Percentiles rank a stretch among this genome's conserved stretches.
These are phyloP conservation scores for Malassezia equina DNA, from an alignment of 1,284 basidiomycete species.

Conservation along the genomic window DNA sequence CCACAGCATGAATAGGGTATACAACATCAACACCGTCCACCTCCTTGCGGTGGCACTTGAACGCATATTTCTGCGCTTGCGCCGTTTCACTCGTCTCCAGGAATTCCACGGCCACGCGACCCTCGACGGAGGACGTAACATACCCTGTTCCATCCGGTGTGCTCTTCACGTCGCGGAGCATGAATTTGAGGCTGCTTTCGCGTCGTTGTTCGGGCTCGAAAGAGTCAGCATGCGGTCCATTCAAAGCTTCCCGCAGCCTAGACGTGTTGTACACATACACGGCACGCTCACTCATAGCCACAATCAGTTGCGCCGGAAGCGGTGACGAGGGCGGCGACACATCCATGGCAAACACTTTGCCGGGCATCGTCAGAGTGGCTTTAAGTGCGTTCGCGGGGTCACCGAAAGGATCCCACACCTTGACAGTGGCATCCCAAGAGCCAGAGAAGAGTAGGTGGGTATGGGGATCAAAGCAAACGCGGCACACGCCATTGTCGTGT, in stretches of 20 bases:
- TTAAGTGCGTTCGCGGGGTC: slow-evolving; percentile 6
- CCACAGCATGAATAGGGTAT: slow-evolving; percentile 91
- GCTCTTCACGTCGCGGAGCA: slow-evolving; percentile 78
- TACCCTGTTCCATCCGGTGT: slow-evolving; percentile 87
- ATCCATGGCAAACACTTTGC: slow-evolving; percentile 43
- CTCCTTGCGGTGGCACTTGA: slow-evolving; percentile 88
- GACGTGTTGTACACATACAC: slow-evolving; percentile 34
- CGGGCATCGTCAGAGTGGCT: slow-evolving; percentile 25
- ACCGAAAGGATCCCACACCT: slow-evolving; percentile 27
- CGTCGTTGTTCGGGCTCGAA: slow-evolving; percentile 56
- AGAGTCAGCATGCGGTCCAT: slow-evolving; percentile 9
- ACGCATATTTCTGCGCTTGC: slow-evolving; percentile 85
- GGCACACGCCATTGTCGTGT: slow-evolving; percentile 29
- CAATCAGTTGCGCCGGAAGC: slow-evolving; percentile 27
- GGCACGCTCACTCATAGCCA: slow-evolving; percentile 32
- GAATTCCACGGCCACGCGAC: slow-evolving; percentile 92
- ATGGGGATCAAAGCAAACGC: slow-evolving; percentile 27
- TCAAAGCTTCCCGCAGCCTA: slow-evolving; percentile 20
- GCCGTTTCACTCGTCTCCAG: slow-evolving; percentile 68
- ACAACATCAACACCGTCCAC: slow-evolving; percentile 88
- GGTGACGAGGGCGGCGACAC: not conserved
- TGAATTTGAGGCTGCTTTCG: slow-evolving; percentile 88
- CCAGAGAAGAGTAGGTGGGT: slow-evolving; percentile 25
- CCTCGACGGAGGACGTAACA: slow-evolving; percentile 85
- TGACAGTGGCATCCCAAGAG: slow-evolving; percentile 26